phyloP scores from a whole-genome alignment of 192 early-diverging fungal genomes.

The Coemansia sp. region DNA sequence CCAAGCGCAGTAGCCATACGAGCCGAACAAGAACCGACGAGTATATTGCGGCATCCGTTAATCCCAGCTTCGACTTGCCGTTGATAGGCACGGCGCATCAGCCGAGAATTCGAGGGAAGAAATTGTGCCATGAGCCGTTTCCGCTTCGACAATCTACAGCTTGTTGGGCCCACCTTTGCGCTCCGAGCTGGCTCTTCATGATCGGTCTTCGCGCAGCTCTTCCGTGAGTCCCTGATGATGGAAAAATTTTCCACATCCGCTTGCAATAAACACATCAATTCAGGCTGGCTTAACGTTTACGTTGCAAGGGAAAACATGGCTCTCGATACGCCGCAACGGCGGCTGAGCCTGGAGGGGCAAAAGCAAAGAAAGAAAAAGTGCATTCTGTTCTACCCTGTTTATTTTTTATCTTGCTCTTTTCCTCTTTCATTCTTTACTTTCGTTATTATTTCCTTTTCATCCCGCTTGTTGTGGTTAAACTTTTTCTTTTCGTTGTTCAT shows the following conservation, averaged over 20 bases:
- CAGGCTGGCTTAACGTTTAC: neutral
- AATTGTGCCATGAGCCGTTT: neutral
- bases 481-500: neutral
- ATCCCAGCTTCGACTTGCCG: neutral
- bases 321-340: neutral
- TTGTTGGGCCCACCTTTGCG: neutral
- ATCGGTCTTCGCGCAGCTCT: neutral
- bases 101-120: neutral
- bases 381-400: constrained; percentile 7
- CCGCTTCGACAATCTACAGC: neutral
- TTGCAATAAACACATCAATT: neutral
- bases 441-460: neutral
- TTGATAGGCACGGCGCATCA: neutral
- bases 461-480: neutral
- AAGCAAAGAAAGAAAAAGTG: neutral
- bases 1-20: neutral
- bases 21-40: neutral
- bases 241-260: neutral
- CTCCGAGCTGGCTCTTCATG: neutral
- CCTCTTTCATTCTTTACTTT: neutral
- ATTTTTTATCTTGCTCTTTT: neutral
- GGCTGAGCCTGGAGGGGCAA: neutral
- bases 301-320: no score
- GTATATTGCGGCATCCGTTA: constrained; percentile 5
- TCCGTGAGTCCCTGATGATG: neutral